Percentiles rank a stretch among this genome's conserved stretches.
phyloP scores from a whole-genome alignment of 2,329 filamentous ascomycete genomes.

The Macrophomina phaseolina region DNA sequence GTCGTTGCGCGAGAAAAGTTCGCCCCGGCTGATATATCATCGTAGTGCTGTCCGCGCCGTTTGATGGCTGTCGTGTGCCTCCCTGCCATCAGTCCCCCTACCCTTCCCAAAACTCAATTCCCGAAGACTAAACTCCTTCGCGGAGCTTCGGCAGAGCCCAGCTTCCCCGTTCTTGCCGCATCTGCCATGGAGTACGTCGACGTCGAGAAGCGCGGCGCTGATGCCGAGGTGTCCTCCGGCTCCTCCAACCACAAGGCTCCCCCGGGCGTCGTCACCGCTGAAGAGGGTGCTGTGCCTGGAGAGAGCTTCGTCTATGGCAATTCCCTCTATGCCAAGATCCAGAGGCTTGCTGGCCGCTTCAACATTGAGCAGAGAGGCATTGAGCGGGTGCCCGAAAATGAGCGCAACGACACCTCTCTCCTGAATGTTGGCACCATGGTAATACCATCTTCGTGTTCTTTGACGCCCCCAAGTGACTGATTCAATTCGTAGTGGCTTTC shows the following conservation, averaged over 20 bases:
- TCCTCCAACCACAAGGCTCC: constrained; percentile 31
- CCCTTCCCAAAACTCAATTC: not conserved
- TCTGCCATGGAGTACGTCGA: constrained; percentile 30
- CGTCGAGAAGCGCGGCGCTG: constrained; percentile 35
- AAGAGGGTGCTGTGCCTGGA: constrained; percentile 59
- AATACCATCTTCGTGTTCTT: constrained; percentile 38
- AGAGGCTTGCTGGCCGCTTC: constrained; percentile 67
- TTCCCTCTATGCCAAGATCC: constrained; percentile 62
- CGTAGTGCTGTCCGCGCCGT: constrained; percentile 6
- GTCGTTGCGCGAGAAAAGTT: constrained; percentile 15
- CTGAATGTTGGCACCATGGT: constrained; percentile 75
- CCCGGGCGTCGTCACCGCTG: constrained; percentile 35
- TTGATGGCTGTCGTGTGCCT: not conserved
- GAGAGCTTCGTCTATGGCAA: constrained; percentile 65
- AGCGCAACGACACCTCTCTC: constrained; percentile 68
- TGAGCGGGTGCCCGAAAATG: constrained; percentile 73
- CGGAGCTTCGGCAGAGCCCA: constrained; percentile 26
- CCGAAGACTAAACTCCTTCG: constrained; percentile 28
- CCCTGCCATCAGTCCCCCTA: not conserved
- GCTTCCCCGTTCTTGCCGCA: not conserved
- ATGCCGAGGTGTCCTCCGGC: constrained; percentile 36
- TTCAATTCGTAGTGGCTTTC: constrained; percentile 67
- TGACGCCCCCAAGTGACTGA: not conserved
- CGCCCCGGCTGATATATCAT: constrained; percentile 17
- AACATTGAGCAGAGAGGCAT: constrained; percentile 77